Evolutionary conservation across 345 rosid genomes (phyloP), one percentile per base, ranked within the genome.

Genomic region (Angophora floribunda): DNA sequence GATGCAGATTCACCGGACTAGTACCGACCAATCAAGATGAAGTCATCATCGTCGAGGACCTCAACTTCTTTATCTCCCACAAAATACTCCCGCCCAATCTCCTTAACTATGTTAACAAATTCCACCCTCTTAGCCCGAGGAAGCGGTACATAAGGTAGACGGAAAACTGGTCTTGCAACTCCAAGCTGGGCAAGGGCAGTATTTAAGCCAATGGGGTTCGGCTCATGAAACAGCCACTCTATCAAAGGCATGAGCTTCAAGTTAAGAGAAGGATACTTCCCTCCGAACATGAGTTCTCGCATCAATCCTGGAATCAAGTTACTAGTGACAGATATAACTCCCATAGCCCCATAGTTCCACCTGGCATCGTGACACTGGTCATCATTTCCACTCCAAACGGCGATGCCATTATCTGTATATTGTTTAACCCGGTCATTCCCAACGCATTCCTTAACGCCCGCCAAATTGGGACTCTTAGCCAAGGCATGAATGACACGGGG

Each of bases 321-420:
- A 91, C 99, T 96, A 28, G 94, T 86, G 55, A 97, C 98, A 59
- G 99, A 96, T 86, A 96, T 92, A 88, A 96, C 98, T 7, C 98
- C 99, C 3, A 94, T 91, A 15, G 97, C 98, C 13, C 97, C 97
- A 53, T 93, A 89, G 90, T 89, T 93, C 97, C 97, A 96, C 89
- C 97, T 93, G n/a, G 99, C 92, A 90, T 96, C 98, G 87, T 96
- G 99, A 85, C 98, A 96, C 89, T 97, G 91, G 86, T 96, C 99
- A 86, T 96, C 99, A 28, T 97, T 97, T 52, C 99, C 98, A 87
- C 95, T 95, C 99, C 99, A 96, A 65, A 96, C 98, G 17, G 95
- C 95, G 75, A 97, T 91, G 45, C 96, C 96, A 41, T 94, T 93
- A 51, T 90, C 91, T 51, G 96, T 94, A 84, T 96, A 95, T 85